These are phyloP conservation scores for Blastocystis hominis DNA, from an alignment of 352 stramenopile species.

Conservation along the genomic window DNA sequence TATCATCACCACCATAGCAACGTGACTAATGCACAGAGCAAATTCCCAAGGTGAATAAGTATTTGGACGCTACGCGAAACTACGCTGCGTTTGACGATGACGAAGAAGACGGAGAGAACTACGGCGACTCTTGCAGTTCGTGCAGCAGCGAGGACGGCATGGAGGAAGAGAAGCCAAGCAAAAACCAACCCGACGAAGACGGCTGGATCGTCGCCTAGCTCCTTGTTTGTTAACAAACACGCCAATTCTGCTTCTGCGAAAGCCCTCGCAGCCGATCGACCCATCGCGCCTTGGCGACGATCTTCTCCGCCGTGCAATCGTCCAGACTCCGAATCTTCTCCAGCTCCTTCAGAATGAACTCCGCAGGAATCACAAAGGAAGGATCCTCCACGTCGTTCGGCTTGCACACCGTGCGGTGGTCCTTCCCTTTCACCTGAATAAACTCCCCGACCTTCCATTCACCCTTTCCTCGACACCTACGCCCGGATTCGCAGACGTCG, in stretches of 20 bases:
- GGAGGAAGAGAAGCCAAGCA: constrained; percentile 29
- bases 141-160: neutral
- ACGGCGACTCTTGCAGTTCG: neutral
- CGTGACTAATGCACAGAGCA: neutral
- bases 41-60: constrained; percentile 21
- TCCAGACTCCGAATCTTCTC: constrained; percentile 15
- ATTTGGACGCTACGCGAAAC: constrained; percentile 4
- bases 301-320: neutral
- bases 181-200: constrained; percentile 42
- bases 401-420: constrained; percentile 73
- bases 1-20: neutral
- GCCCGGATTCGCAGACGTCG: constrained; percentile 68
- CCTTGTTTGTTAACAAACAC: constrained; percentile 10
- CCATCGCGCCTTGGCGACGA: constrained; percentile 15
- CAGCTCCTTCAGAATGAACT: constrained; percentile 28
- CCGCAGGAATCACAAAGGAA: neutral
- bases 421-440: constrained; percentile 63
- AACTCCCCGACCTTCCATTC: constrained; percentile 5
- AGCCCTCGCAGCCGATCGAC: neutral
- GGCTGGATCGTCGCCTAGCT: constrained; percentile 5
- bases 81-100: neutral
- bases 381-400: constrained; percentile 60
- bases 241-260: neutral
- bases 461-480: constrained; percentile 67
- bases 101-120: neutral